These are phyloP conservation scores for Lablab purpureus DNA, from an alignment of 306 rosid species.

Conservation along the genomic window DNA sequence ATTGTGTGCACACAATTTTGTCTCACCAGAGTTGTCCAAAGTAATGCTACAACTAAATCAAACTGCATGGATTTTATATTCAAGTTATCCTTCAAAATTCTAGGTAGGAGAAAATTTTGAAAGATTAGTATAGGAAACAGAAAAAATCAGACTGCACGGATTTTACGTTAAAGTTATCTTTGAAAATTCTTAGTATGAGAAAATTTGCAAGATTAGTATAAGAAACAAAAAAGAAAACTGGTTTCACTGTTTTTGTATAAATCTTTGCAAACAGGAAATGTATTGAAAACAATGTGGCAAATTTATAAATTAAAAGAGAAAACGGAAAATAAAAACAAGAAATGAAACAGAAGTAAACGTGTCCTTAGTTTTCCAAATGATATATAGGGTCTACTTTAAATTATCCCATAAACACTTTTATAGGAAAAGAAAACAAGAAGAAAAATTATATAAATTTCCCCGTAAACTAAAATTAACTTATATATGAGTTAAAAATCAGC, in stretches of 20 bases:
- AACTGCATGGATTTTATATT: neutral
- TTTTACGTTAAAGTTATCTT: constrained; percentile 1
- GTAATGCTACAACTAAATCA: constrained; percentile 16
- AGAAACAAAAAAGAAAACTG: neutral
- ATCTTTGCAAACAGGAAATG: neutral
- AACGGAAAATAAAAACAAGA: neutral
- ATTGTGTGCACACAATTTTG: constrained; percentile 1
- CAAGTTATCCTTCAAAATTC: neutral
- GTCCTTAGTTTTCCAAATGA: no score
- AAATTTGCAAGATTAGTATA: neutral
- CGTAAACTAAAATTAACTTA: no score
- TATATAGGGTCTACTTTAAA: no score
- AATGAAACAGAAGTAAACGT: neutral
- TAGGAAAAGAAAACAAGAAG: no score
- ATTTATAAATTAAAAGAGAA: no score
- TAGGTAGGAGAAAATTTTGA: neutral
- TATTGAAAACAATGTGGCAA: no score
- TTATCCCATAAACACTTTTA: no score
- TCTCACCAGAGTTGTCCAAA: constrained; percentile 14
- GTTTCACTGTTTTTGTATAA: neutral
- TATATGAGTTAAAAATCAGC: no score
- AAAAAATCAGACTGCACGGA: neutral
- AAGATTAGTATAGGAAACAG: neutral
- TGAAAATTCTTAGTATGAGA: constrained; percentile 3
- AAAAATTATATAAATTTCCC: no score